phyloP scores from a whole-genome alignment of 1,139 yeast genomes.

The Groenewaldozyma auringiensis region DNA sequence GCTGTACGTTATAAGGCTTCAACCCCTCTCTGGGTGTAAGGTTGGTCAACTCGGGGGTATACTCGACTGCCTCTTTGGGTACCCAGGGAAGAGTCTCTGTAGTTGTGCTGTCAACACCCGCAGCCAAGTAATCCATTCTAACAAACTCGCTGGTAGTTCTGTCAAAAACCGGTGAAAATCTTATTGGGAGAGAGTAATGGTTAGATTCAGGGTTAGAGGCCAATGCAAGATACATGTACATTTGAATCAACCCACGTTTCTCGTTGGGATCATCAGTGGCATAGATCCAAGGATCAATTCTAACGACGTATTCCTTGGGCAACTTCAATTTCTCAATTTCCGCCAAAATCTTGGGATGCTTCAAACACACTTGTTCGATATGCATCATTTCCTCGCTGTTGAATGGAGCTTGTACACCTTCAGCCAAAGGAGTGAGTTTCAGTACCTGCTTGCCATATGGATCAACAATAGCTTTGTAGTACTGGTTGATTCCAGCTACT shows the following conservation, averaged over 20 bases:
- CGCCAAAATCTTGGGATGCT: constrained; percentile 51
- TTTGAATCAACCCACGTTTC: constrained; percentile 70
- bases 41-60: constrained; percentile 41
- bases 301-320: constrained; percentile 56
- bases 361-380: constrained; percentile 64
- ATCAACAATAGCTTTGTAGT: constrained; percentile 59
- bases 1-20: constrained; percentile 67
- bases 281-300: constrained; percentile 91
- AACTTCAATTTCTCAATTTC: constrained; percentile 40
- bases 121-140: constrained; percentile 72
- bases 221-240: constrained; percentile 62
- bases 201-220: constrained; percentile 71
- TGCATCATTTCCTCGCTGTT: constrained; percentile 60
- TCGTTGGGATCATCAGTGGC: constrained; percentile 54
- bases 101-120: constrained; percentile 42
- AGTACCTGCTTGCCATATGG: constrained; percentile 51
- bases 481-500: constrained; percentile 3
- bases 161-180: constrained; percentile 76
- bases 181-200: constrained; percentile 77
- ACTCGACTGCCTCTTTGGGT: constrained; percentile 50
- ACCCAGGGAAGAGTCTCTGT: constrained; percentile 36
- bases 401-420: constrained; percentile 66
- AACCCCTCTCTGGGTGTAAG: constrained; percentile 39
- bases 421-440: constrained; percentile 48
- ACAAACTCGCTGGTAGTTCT: constrained; percentile 55